Conservation (phyloP, 352 stramenopile species). For the Pythium insidiosum region DNA sequence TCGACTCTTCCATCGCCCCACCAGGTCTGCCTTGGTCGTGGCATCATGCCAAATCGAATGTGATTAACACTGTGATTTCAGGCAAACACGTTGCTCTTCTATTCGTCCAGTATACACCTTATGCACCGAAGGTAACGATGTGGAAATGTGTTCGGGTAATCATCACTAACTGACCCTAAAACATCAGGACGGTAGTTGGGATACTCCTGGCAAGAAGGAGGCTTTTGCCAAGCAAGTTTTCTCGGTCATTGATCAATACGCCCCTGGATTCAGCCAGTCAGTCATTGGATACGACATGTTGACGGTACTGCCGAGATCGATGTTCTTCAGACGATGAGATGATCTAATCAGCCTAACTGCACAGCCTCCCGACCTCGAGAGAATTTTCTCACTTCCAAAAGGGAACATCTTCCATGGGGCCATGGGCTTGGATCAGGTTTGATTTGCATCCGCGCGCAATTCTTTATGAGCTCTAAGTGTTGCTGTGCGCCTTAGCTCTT, state of each 20-base stretch:
- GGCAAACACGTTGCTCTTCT: conserved; percentile 87
- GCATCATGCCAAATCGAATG: no score
- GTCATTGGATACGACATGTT: conserved; percentile 85
- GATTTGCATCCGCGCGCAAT: no score
- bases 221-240: conserved; percentile 80
- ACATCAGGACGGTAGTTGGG: conserved; percentile 62
- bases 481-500: conserved; percentile 66
- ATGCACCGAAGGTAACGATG: conserved; percentile 53
- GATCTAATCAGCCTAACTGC: not conserved
- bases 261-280: conserved; percentile 77
- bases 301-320: conserved; percentile 28
- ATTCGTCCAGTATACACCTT: conserved; percentile 90
- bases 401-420: conserved; percentile 90
- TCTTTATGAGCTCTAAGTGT: no score
- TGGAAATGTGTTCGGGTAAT: not conserved
- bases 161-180: not conserved
- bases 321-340: not conserved
- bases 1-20: conserved; percentile 73
- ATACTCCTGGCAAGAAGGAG: conserved; percentile 67
- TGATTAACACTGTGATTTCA: conserved; percentile 8
- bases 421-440: conserved; percentile 87
- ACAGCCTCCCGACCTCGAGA: conserved; percentile 80
- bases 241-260: conserved; percentile 81
- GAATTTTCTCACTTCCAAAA: conserved; percentile 77
- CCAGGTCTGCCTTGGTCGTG: no score